Evolutionary conservation across 2,329 filamentous ascomycete species (phyloP).

Genomic region (Dactylellina drechsleri): DNA sequence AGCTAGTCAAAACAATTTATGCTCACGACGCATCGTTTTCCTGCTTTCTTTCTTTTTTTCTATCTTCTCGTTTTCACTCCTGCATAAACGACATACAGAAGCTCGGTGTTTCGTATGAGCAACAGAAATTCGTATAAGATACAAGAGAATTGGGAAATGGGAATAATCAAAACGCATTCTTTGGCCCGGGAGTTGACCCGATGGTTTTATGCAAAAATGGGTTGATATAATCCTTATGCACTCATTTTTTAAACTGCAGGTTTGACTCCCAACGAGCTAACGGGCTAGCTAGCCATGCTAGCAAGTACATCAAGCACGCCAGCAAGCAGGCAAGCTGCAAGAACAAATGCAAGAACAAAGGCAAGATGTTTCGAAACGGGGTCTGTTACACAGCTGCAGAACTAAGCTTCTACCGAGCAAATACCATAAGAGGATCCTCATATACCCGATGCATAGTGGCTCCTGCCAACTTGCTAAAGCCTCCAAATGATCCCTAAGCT

Average conservation of each 20-base stretch:
- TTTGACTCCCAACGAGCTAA: constrained; percentile 15
- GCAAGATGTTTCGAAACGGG: neutral
- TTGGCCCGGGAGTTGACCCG: constrained; percentile 15
- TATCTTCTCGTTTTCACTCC: no score
- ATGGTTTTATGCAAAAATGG: constrained; percentile 35
- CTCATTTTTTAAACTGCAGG: constrained; percentile 26
- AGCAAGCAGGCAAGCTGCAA: no score
- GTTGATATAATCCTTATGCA: constrained; percentile 25
- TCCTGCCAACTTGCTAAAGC: neutral
- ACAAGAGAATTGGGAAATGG: neutral
- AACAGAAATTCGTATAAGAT: neutral
- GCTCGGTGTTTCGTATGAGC: neutral
- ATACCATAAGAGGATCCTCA: constrained; percentile 22
- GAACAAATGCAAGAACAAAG: no score
- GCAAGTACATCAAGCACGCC: no score
- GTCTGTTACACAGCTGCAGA: constrained; percentile 15
- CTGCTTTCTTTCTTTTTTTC: neutral
- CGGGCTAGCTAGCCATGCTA: neutral
- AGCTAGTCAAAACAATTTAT: neutral
- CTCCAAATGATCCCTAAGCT: constrained; percentile 5
- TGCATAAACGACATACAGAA: neutral
- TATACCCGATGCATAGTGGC: constrained; percentile 18
- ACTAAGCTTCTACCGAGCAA: neutral
- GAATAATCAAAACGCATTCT: no score
- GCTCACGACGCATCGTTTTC: neutral